Evolutionary conservation across 2,329 filamentous ascomycete species (phyloP).

Genomic region (Botrytis porri): DNA sequence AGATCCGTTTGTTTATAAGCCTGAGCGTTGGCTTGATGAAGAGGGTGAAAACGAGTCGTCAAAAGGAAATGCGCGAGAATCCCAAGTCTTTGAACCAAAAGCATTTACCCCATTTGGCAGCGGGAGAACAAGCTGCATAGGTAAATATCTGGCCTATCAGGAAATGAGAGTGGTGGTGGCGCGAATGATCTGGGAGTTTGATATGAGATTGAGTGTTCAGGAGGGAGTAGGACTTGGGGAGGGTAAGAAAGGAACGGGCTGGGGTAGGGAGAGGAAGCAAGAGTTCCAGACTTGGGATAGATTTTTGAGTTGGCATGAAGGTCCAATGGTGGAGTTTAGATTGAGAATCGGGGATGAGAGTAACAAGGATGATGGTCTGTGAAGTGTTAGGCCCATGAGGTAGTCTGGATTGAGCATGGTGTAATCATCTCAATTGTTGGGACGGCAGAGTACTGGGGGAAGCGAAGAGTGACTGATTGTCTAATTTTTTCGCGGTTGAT

Average conservation of each 20-base stretch:
- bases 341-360: not conserved
- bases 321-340: slow-evolving; percentile 5
- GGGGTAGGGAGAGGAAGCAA: not conserved
- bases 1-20: not conserved
- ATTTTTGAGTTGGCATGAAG: slow-evolving; percentile 14
- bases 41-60: not conserved
- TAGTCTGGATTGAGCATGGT: not conserved
- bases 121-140: not conserved
- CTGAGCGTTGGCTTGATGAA: not conserved
- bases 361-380: not conserved
- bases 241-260: not conserved
- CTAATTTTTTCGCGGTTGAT: not conserved
- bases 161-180: slow-evolving; percentile 20
- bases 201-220: not conserved
- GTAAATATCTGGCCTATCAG: slow-evolving; percentile 5
- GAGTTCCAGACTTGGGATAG: slow-evolving; percentile 12
- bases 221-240: not conserved
- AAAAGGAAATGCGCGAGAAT: not conserved
- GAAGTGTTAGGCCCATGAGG: not conserved
- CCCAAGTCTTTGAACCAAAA: not conserved
- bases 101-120: slow-evolving; percentile 3
- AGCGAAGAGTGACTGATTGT: not conserved
- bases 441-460: not conserved
- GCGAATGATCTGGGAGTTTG: slow-evolving; percentile 6
- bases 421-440: not conserved